phyloP scores from a whole-genome alignment of 1,139 yeast species.

The Hemisphaericaspora xylofermentans region DNA sequence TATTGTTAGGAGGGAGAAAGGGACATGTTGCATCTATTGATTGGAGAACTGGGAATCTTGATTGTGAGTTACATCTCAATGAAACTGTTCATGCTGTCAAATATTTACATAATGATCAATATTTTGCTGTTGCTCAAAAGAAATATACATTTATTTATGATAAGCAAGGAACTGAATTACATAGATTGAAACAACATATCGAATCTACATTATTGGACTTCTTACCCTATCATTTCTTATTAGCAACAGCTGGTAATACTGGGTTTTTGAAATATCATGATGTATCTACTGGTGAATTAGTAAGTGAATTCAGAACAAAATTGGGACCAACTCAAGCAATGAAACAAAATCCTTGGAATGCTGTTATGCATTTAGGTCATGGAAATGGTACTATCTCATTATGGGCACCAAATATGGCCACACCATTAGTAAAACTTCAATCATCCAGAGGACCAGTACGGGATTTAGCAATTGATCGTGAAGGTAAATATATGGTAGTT shows the following conservation, averaged over 20 bases:
- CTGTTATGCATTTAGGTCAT: constrained; percentile 91
- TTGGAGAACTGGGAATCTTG: constrained; percentile 85
- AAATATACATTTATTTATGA: constrained; percentile 92
- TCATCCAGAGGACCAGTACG: constrained; percentile 85
- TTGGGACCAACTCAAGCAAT: constrained; percentile 87
- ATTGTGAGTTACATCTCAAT: constrained; percentile 78
- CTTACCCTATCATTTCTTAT: constrained; percentile 86
- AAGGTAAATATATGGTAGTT: constrained; percentile 92
- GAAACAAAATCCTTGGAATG: constrained; percentile 94
- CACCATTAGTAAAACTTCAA: constrained; percentile 82
- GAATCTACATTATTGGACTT: constrained; percentile 84
- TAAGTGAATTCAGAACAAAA: constrained; percentile 81
- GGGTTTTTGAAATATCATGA: constrained; percentile 92
- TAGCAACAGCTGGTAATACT: constrained; percentile 85
- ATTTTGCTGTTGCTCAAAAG: constrained; percentile 95
- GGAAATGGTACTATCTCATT: constrained; percentile 88
- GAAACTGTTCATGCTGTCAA: constrained; percentile 92
- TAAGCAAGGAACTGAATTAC: constrained; percentile 86
- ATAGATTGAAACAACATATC: constrained; percentile 84
- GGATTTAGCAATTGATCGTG: constrained; percentile 83
- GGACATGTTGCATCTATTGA: constrained; percentile 97
- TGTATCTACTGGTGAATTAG: constrained; percentile 87
- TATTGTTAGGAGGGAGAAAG: constrained; percentile 81
- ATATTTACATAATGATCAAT: constrained; percentile 88
- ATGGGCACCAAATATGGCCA: constrained; percentile 90